A percentile compares a stretch with the other conserved stretches of the same genome.
Conservation (phyloP, 2,329 filamentous ascomycete species). For the Fusarium sp. region DNA sequence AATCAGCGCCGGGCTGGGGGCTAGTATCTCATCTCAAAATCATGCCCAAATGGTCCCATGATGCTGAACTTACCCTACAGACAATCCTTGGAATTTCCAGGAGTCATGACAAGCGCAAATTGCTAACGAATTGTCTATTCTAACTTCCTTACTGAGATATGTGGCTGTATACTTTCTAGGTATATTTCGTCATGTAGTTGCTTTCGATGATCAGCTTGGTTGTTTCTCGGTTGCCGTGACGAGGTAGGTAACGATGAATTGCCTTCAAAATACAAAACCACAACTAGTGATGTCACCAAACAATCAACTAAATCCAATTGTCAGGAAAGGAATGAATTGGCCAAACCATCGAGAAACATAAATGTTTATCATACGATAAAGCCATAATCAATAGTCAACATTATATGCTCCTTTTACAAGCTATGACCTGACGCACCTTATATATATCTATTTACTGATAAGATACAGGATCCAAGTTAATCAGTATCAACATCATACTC, state of each 20-base stretch:
- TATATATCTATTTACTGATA: not conserved
- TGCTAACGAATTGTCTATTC: not conserved
- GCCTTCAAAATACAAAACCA: too few relatives aligned
- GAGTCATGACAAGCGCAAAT: not conserved
- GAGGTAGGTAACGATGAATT: too few relatives aligned
- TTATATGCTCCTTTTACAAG: not conserved
- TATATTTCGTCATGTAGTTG: accelerated
- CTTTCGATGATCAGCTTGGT: too few relatives aligned
- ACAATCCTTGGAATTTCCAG: not conserved
- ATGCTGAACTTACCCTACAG: constrained; percentile 24
- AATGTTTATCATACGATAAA: too few relatives aligned
- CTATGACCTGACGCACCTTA: not conserved
- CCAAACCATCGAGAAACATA: too few relatives aligned
- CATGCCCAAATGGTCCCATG: constrained; percentile 15
- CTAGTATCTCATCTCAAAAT: constrained; percentile 23
- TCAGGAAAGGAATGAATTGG: too few relatives aligned
- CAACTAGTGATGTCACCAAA: too few relatives aligned
- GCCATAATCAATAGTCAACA: not conserved
- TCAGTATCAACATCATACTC: not conserved
- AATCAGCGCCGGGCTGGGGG: constrained; percentile 17
- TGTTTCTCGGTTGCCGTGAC: too few relatives aligned
- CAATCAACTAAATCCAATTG: too few relatives aligned
- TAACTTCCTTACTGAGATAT: too few relatives aligned
- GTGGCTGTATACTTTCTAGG: too few relatives aligned
- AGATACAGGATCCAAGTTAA: not conserved